Base-by-base conservation (phyloP, 495 filamentous ascomycete genomes). In the Aspergillus nanangensis region DNA sequence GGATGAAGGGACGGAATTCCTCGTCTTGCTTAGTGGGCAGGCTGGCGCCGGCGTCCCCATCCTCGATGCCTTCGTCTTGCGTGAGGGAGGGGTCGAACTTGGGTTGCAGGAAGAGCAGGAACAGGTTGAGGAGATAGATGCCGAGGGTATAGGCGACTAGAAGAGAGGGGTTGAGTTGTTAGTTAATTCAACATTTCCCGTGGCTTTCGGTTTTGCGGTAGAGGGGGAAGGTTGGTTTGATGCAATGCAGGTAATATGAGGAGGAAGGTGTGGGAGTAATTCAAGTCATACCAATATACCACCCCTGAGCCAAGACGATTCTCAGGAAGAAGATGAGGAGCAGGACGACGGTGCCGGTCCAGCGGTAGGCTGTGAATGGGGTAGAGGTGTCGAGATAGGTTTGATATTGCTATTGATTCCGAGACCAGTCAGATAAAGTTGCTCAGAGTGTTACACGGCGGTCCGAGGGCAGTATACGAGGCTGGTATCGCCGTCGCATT, bases 71-170 rank as follows among this genome's bases (percentile, higher is more conserved):
- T 55, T 92, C 90, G 66, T 98, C 93, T 55, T 88, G 81, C 48
- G 95, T 92, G 58, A 94, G 88, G 27, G 90, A 95, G 22, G 94
- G 93, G 72, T 98, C 93, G 78, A 98, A 96, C 76, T 98, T 98
- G 49, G 93, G 93, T 57, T 90, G 87, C 14, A 98, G 78, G 78
- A 98, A 98, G 51, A 94, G 94, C 63, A 98, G 89, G 82, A 98
- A 98, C 44, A 97, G 83, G 73, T 98, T 98, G 44, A 98, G 84
- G 36, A 98, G 89, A 76, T 97, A 98, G 77, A 98, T 98, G 48
- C 93, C 93, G 44, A 98, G 83, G 20, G 93, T 92, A 71, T 98
- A 98, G 54, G 89, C 90, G 51, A 98, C 93, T 97, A n/a, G 58
- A 39, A 13, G 19, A 5, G 37, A 9, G 10, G 44, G 1, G 21